phyloP scores from a whole-genome alignment of 306 rosid genomes.

The Lathyrus oleraceus region DNA sequence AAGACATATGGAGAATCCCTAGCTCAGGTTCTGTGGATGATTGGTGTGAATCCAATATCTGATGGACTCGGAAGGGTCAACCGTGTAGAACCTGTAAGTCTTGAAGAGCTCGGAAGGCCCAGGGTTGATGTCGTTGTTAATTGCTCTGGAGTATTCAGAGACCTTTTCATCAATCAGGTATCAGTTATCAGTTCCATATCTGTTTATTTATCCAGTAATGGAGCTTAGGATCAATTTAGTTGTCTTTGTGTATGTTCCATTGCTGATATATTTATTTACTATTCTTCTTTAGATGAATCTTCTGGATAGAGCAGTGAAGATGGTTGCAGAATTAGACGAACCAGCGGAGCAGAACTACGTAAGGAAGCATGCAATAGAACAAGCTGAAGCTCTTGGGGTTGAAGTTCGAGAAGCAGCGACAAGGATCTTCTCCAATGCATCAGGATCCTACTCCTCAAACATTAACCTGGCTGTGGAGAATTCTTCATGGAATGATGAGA shows the following conservation, averaged over 20 bases:
- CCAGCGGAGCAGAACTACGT: conserved; percentile 77
- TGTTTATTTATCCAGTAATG: not conserved
- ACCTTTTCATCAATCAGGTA: conserved; percentile 99
- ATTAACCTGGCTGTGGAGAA: conserved; percentile 96
- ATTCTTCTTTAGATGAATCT: conserved; percentile 80
- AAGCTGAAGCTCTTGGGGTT: conserved; percentile 78
- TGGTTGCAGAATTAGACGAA: conserved; percentile 97
- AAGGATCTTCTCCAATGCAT: conserved; percentile 89
- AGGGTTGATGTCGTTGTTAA: conserved; percentile 96
- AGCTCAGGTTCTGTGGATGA: conserved; percentile 98
- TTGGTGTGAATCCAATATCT: conserved; percentile 83
- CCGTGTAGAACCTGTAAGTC: conserved; percentile 72
- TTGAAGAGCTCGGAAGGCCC: conserved; percentile 99
- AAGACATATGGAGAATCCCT: conserved; percentile 95
- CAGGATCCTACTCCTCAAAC: conserved; percentile 97
- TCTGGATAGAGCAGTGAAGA: conserved; percentile 93
- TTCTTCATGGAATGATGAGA: conserved; percentile 98
- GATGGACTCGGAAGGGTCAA: conserved; percentile 89
- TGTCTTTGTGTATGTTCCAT: not conserved
- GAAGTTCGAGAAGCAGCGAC: conserved; percentile 99
- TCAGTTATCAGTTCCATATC: not conserved
- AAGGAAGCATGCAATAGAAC: conserved; percentile 89
- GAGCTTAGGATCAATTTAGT: too few relatives aligned
- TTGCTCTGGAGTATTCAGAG: conserved; percentile 99
- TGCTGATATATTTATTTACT: conserved; percentile 27